Evolutionary conservation across 805 yeast genomes (phyloP).

Genomic region (Candida boidinii): DNA sequence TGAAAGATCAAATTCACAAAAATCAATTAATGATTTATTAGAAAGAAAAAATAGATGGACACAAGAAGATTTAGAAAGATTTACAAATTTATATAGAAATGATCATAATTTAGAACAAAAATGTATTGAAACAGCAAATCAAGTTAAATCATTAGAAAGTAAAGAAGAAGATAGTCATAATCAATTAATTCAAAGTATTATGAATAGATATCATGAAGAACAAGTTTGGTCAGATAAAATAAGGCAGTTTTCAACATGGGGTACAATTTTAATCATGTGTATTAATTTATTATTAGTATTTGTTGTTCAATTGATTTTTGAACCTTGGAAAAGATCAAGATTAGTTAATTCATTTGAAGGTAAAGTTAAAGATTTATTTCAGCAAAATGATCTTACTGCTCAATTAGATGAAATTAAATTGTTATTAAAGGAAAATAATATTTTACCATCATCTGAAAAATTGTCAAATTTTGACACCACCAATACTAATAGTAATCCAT

Average conservation of each 20-base stretch:
- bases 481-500: no score
- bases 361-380: slow-evolving; percentile 54
- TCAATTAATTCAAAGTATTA: slow-evolving; percentile 63
- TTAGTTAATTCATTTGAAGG: slow-evolving; percentile 78
- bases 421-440: no score
- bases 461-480: no score
- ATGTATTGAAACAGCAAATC: slow-evolving; percentile 42
- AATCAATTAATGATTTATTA: slow-evolving; percentile 77
- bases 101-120: slow-evolving; percentile 66
- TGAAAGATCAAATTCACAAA: slow-evolving; percentile 61
- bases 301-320: slow-evolving; percentile 77
- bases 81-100: slow-evolving; percentile 70
- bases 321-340: slow-evolving; percentile 87
- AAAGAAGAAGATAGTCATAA: slow-evolving; percentile 63
- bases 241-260: slow-evolving; percentile 92
- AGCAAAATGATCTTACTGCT: slow-evolving; percentile 18
- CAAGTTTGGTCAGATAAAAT: slow-evolving; percentile 98
- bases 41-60: slow-evolving; percentile 83
- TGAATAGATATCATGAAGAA: slow-evolving; percentile 90
- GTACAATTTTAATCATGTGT: slow-evolving; percentile 86
- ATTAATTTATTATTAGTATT: slow-evolving; percentile 71
- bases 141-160: slow-evolving; percentile 46
- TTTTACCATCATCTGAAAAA: no score
- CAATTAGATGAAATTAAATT: no score
- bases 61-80: slow-evolving; percentile 68